Percentiles rank a stretch among this genome's conserved stretches.
Evolutionary conservation across 164 flowering plant genomes (phyloP).

Genomic region (Tetrastigma voinierianum): DNA sequence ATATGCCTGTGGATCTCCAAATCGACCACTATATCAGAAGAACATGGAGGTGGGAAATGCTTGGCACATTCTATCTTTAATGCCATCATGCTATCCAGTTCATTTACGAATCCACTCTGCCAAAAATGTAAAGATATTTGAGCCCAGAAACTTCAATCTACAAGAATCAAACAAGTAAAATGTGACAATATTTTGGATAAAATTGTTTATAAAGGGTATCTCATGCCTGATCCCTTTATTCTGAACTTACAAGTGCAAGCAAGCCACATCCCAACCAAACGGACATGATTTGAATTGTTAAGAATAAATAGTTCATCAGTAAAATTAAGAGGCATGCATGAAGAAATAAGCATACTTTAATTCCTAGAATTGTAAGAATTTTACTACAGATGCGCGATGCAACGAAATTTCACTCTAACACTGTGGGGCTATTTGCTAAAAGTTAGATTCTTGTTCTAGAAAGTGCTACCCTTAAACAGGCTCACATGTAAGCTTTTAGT

Average conservation of each 20-base stretch:
- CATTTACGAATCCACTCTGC: slow-evolving; percentile 7
- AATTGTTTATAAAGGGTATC: background rate
- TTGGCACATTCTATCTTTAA: background rate
- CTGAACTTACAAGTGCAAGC: too few species aligned
- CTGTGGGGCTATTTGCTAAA: background rate
- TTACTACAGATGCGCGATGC: background rate
- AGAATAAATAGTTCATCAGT: too few species aligned
- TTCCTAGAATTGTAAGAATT: too few species aligned
- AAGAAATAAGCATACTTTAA: too few species aligned
- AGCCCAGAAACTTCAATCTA: background rate
- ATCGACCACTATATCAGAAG: background rate
- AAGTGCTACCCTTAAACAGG: background rate
- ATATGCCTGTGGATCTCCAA: slow-evolving; percentile 8
- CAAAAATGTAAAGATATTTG: background rate
- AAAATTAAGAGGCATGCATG: too few species aligned
- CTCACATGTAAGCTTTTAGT: background rate
- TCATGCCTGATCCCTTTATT: too few species aligned
- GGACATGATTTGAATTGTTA: too few species aligned
- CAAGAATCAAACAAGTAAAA: background rate
- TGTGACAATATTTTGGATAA: background rate
- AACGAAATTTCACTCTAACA: background rate
- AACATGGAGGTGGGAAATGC: background rate
- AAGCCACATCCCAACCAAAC: too few species aligned
- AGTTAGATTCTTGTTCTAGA: background rate
- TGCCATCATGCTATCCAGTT: background rate